Base-by-base conservation (phyloP, 2,329 filamentous ascomycete genomes). In the Laburnicola sp. region DNA sequence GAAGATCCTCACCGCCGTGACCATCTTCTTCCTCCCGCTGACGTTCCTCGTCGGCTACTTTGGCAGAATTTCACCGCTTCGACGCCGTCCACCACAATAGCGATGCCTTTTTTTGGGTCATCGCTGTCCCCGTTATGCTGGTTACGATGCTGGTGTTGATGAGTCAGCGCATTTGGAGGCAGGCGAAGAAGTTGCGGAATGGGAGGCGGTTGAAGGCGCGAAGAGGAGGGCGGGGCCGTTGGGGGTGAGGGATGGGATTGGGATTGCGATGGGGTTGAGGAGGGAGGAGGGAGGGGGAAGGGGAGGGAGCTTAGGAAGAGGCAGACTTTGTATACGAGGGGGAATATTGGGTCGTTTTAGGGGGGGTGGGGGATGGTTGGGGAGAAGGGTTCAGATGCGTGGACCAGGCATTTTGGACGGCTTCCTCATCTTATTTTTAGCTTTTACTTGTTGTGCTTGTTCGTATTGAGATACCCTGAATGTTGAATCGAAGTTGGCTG, bases 1-100 rank as follows among this genome's bases (percentile, higher is more conserved):
- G 89, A 93, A 90, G 73, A 89, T 94, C 66, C 80, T 97, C 42
- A 95, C 91, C 0, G 80, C 89, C n/a, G 90, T 94, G 16, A 96
- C 92, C 9, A 94, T 96, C 55, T 86, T 96, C 68, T 97, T 97
- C 72, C 76, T 96, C 10, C 93, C 92, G 0, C 74, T 97, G 60
- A 96, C 91, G 0, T 96, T 97, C 68, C 79, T 97, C 53, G 92
- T 89, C 2, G 91, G 82, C 44, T 75, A 82, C 66, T 74, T 78
- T 50, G 78, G 78, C 16, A 70, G 77, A 96, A 96, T 56, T 95
- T 96, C 64, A 71, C 61, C 52, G 64, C 11, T 83, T 84, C 56
- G 59, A 67, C 23, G 77, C 73, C 30, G 78, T 83, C 1, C 56
- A 81, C 11, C 47, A 72, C 4, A 73, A 86, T 60, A 79, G 76